Percentiles rank a stretch among this genome's conserved stretches.
Evolutionary conservation across 2,329 filamentous ascomycete genomes (phyloP).

Genomic region (Mariannaea sp.): DNA sequence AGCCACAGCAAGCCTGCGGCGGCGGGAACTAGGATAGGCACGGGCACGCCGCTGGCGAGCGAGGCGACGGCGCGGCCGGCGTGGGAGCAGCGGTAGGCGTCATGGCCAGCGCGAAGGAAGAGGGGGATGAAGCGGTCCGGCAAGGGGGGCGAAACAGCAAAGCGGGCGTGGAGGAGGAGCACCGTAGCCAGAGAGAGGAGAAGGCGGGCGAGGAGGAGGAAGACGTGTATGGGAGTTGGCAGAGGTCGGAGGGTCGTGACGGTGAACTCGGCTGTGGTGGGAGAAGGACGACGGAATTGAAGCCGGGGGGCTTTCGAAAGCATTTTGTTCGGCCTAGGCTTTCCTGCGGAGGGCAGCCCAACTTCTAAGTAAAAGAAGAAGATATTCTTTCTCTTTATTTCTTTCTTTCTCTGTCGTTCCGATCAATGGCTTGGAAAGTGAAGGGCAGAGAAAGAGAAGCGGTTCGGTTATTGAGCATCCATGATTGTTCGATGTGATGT

Average conservation of each 20-base stretch:
- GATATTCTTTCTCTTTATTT: too few relatives aligned
- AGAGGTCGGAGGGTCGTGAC: conserved; percentile 76
- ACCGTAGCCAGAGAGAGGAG: conserved; percentile 51
- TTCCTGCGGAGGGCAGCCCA: conserved; percentile 11
- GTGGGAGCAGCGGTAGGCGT: conserved; percentile 41
- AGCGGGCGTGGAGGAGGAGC: conserved; percentile 57
- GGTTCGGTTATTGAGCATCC: too few relatives aligned
- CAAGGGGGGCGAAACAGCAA: conserved; percentile 43
- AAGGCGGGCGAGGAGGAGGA: conserved; percentile 48
- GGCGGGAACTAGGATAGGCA: conserved; percentile 47
- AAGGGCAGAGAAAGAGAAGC: too few relatives aligned
- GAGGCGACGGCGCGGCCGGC: conserved; percentile 41
- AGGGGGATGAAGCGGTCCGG: conserved; percentile 18
- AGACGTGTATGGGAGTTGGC: conserved; percentile 53
- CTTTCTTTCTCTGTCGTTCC: too few relatives aligned
- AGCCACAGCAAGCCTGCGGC: conserved; percentile 48
- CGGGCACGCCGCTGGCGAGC: conserved; percentile 44
- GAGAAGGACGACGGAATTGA: conserved; percentile 70
- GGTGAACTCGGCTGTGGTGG: conserved; percentile 90
- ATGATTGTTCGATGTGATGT: too few relatives aligned
- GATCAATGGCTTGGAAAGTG: too few relatives aligned
- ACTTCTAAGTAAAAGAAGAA: too few relatives aligned
- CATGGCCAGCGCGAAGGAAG: conserved; percentile 40
- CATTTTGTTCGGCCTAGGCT: conserved; percentile 50
- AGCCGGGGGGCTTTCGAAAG: conserved; percentile 65